Evolutionary conservation across 441 rosid species (phyloP).

Genomic region (Corymbia calophylla): DNA sequence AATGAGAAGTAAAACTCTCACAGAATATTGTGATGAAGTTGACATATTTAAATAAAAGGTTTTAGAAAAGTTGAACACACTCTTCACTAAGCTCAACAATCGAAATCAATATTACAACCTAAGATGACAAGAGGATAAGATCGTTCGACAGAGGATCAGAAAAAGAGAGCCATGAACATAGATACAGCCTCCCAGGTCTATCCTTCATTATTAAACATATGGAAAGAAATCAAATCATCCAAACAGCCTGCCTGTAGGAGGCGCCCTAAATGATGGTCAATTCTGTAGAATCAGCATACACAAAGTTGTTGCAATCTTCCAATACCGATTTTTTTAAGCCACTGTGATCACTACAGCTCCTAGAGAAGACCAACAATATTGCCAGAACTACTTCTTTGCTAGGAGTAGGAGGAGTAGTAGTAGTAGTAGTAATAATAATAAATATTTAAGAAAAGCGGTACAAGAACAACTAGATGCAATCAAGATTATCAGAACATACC

Average conservation of each 20-base stretch:
- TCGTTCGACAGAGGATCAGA: not conserved
- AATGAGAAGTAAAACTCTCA: not conserved
- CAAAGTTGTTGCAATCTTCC: not conserved
- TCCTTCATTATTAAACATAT: not conserved
- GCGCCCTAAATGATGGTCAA: not conserved
- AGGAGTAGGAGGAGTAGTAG: no score
- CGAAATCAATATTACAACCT: not conserved
- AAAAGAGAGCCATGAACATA: not conserved
- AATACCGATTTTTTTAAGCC: not conserved
- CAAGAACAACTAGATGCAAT: not conserved
- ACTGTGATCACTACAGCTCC: not conserved
- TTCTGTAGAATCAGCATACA: not conserved
- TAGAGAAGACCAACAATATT: not conserved
- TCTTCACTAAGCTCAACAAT: not conserved
- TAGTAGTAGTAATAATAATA: not conserved
- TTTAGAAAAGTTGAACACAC: not conserved
- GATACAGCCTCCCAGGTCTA: not conserved
- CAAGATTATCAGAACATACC: constrained; percentile 27
- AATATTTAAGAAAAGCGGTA: not conserved
- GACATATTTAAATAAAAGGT: not conserved
- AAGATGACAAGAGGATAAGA: not conserved
- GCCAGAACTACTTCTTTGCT: not conserved
- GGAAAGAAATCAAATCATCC: not conserved
- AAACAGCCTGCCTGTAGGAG: not conserved
- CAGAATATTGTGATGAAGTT: not conserved